These are phyloP conservation scores for Ganoderma boninense DNA, from an alignment of 1,284 basidiomycete species.

Conservation along the genomic window DNA sequence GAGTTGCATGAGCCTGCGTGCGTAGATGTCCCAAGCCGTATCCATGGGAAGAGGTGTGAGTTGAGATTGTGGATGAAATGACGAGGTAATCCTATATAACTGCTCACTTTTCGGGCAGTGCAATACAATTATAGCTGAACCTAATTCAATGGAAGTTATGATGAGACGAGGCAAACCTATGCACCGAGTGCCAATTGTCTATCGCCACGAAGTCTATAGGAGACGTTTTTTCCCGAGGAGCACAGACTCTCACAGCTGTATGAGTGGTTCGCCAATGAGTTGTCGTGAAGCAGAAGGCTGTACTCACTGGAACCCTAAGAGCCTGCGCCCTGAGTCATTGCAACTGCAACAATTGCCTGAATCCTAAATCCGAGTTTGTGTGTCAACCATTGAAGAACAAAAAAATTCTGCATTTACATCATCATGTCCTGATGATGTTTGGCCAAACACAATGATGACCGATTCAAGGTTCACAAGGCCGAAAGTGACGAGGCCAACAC, in stretches of 20 bases:
- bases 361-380: too few species aligned
- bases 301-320: too few species aligned
- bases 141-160: not conserved
- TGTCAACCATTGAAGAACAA: not conserved
- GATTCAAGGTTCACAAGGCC: not conserved
- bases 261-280: too few species aligned
- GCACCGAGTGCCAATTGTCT: not conserved
- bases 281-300: too few species aligned
- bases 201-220: too few species aligned
- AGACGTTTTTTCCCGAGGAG: too few species aligned
- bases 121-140: not conserved
- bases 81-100: not conserved
- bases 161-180: too few species aligned
- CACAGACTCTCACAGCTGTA: too few species aligned
- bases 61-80: not conserved
- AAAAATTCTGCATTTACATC: not conserved
- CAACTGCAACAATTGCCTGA: not conserved
- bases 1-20: not conserved
- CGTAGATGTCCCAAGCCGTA: constrained; percentile 1
- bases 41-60: not conserved
- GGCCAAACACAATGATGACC: not conserved
- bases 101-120: not conserved
- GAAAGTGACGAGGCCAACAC: not conserved
- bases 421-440: not conserved
- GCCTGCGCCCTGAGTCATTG: not conserved